Percentiles rank a stretch among this genome's conserved stretches.
Evolutionary conservation across 2,329 filamentous ascomycete genomes (phyloP).

Genomic region (Nemania sp.): DNA sequence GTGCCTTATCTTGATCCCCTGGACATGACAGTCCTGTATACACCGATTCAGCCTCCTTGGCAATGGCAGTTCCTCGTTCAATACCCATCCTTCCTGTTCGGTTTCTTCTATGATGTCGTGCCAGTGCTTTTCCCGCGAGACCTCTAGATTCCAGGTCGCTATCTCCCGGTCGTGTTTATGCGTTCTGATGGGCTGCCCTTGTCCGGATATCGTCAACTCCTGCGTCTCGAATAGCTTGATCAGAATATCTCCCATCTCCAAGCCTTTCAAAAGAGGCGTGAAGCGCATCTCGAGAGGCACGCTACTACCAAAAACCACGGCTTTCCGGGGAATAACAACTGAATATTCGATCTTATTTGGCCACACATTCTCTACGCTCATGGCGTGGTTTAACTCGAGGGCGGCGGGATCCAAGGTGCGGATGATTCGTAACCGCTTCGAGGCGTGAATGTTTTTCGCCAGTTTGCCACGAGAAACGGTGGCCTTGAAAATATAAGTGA

Average conservation of each 20-base stretch:
- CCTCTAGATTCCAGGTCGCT: slow-evolving; percentile 59
- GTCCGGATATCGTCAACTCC: slow-evolving; percentile 62
- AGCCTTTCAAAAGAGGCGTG: slow-evolving; percentile 84
- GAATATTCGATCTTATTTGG: slow-evolving; percentile 97
- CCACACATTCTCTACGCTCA: slow-evolving; percentile 98
- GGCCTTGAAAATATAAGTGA: slow-evolving; percentile 90
- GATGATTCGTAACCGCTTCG: slow-evolving; percentile 78
- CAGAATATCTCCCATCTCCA: slow-evolving; percentile 81
- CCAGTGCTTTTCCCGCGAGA: slow-evolving; percentile 66
- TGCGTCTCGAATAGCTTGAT: slow-evolving; percentile 80
- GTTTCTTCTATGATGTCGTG: slow-evolving; percentile 70
- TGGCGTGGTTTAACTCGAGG: slow-evolving; percentile 79
- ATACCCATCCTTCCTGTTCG: slow-evolving; percentile 67
- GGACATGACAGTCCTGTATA: slow-evolving; percentile 85
- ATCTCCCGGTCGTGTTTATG: slow-evolving; percentile 70
- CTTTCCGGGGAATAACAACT: slow-evolving; percentile 90
- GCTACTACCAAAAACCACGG: slow-evolving; percentile 88
- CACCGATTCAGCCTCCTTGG: slow-evolving; percentile 83
- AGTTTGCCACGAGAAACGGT: slow-evolving; percentile 87
- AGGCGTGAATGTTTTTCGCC: slow-evolving; percentile 80
- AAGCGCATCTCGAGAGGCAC: slow-evolving; percentile 85
- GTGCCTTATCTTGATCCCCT: slow-evolving; percentile 89
- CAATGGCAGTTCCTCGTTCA: slow-evolving; percentile 67
- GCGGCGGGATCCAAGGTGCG: slow-evolving; percentile 77
- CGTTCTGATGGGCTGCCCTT: slow-evolving; percentile 52